Conservation (phyloP, 495 filamentous ascomycete species). For the Penicillium maclennaniae region DNA sequence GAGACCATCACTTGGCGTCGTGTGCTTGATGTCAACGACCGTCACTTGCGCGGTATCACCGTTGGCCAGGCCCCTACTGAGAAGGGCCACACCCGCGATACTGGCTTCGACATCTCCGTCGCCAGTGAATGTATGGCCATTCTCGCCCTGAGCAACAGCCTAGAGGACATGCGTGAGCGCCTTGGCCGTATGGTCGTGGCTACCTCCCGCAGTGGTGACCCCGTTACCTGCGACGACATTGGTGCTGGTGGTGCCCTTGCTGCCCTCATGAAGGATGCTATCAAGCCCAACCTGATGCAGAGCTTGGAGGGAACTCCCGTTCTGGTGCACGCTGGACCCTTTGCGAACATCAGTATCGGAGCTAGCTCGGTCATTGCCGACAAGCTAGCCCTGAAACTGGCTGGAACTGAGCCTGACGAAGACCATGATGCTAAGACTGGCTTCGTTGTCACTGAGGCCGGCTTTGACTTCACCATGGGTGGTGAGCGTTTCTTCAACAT, state of each 20-base stretch:
- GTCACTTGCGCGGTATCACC: constrained; percentile 83
- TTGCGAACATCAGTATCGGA: constrained; percentile 97
- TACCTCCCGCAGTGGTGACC: constrained; percentile 77
- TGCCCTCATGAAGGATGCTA: constrained; percentile 94
- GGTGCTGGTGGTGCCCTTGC: constrained; percentile 89
- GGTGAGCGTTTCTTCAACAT: constrained; percentile 99
- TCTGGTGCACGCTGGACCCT: constrained; percentile 94
- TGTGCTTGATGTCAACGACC: constrained; percentile 95
- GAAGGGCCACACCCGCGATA: constrained; percentile 78
- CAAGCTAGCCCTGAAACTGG: constrained; percentile 90
- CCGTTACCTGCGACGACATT: constrained; percentile 93
- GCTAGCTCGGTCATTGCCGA: constrained; percentile 93
- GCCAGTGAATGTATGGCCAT: constrained; percentile 99
- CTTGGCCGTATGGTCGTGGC: constrained; percentile 97
- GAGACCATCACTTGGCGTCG: constrained; percentile 96
- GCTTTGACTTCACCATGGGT: constrained; percentile 99
- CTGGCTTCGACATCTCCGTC: constrained; percentile 95
- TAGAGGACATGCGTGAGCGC: constrained; percentile 88
- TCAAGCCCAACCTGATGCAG: constrained; percentile 99
- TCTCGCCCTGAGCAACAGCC: constrained; percentile 82
- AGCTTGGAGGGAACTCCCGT: constrained; percentile 95
- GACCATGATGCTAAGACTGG: constrained; percentile 78
- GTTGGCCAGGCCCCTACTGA: constrained; percentile 86
- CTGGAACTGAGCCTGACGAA: constrained; percentile 93
- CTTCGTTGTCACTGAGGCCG: constrained; percentile 96